Percentiles rank a stretch among this genome's conserved stretches.
Conservation (phyloP, 495 filamentous ascomycete genomes). For the Talaromyces wortmannii region DNA sequence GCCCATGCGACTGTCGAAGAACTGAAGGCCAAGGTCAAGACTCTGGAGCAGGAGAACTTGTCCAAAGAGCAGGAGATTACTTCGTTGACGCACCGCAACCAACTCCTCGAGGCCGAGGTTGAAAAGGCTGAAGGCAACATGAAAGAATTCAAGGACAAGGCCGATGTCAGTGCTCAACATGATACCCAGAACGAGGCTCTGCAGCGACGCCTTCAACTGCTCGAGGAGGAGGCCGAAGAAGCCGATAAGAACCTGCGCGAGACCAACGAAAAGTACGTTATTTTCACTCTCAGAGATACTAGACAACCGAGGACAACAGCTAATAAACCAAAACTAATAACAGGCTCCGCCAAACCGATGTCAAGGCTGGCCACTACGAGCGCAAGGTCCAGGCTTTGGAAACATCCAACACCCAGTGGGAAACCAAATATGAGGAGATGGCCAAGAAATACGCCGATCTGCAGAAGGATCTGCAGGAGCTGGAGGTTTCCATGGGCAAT, state of each 20-base stretch:
- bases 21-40: conserved; percentile 77
- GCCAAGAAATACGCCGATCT: conserved; percentile 74
- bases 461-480: conserved; percentile 87
- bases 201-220: conserved; percentile 83
- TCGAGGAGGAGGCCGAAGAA: conserved; percentile 96
- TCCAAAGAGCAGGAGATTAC: conserved; percentile 96
- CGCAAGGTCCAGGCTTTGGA: conserved; percentile 98
- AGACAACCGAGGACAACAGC: background rate
- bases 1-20: conserved; percentile 74
- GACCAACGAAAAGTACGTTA: conserved; percentile 91
- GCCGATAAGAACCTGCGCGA: conserved; percentile 91
- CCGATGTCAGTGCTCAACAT: conserved; percentile 65
- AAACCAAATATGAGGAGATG: conserved; percentile 95
- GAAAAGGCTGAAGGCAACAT: conserved; percentile 78
- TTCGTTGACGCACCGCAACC: conserved; percentile 87
- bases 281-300: background rate
- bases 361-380: conserved; percentile 98
- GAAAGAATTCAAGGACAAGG: conserved; percentile 71
- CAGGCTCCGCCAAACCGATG: conserved; percentile 96
- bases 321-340: conserved; percentile 10
- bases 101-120: conserved; percentile 77
- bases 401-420: conserved; percentile 80
- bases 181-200: conserved; percentile 83
- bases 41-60: conserved; percentile 88
- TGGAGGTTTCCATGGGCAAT: conserved; percentile 82